Conservation (phyloP, 139 green algal species). For the Eudorina sp. region DNA sequence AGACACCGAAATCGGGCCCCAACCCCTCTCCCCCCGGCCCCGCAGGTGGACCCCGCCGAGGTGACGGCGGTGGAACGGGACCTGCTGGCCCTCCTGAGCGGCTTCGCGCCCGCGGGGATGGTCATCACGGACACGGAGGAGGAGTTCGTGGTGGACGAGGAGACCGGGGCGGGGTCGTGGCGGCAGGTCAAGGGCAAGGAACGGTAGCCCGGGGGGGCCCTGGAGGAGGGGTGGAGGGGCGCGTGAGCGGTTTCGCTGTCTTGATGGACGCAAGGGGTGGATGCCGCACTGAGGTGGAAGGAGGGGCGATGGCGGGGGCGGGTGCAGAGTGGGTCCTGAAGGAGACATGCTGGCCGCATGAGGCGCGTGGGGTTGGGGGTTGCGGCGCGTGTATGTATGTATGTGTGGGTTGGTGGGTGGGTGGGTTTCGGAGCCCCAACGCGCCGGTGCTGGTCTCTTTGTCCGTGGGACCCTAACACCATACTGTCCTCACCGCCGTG, state of each 20-base stretch:
- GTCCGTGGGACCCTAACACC: no score
- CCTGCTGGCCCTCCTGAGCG: constrained; percentile 75
- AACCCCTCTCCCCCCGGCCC: not conserved
- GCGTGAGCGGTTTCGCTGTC: not conserved
- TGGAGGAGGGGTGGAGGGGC: not conserved
- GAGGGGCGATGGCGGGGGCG: no score
- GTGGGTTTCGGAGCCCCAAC: no score
- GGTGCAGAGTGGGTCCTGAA: no score
- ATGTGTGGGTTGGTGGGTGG: no score
- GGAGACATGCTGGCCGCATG: no score
- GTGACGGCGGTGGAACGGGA: constrained; percentile 70
- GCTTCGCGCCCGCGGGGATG: constrained; percentile 73
- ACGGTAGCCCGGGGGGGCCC: not conserved
- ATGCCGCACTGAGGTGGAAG: no score
- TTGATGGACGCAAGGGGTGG: not conserved
- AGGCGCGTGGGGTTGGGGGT: no score
- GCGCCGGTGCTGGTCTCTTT: no score
- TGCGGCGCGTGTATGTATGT: no score
- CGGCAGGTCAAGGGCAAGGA: constrained; percentile 51
- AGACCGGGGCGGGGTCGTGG: constrained; percentile 63
- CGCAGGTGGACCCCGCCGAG: constrained; percentile 56
- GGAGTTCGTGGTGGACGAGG: constrained; percentile 77
- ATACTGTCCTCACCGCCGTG: no score
- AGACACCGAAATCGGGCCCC: no score
- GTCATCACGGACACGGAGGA: constrained; percentile 87